Evolutionary conservation across 192 early-diverging fungal genomes (phyloP), one percentile per base, ranked within the genome.

Genomic region (Spizellomyces punctatus): DNA sequence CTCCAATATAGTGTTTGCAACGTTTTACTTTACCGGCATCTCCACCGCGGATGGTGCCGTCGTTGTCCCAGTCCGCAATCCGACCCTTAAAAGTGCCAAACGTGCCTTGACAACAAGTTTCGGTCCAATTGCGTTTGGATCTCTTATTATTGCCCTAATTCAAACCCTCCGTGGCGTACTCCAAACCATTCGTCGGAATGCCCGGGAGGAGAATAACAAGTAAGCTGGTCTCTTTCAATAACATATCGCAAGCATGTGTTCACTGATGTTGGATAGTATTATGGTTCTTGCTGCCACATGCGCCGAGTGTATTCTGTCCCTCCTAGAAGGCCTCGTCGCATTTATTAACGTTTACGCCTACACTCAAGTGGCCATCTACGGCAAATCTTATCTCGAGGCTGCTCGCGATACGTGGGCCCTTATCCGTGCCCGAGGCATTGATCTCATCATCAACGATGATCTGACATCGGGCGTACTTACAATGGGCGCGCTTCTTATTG

Each of bases 281-380:
- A 56, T 76, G 43, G 80, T 77, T 10, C 85, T 95, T 66, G 52
- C 91, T 12, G 78, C 84, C 0, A 87, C 86, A 65, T 94, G 93
- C 73, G 74, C 91, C 8, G 78, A 88, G 47, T 96, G 95, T 65
- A 82, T 93, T 55, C 82, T 96, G 12, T 79, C 82, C 0, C 88
- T 86, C 70, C 81, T 95, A 46, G 85, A 94, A 70, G 92, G 87
- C 55, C 73, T 95, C 41, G 81, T 94, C 71, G 90, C 80, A 78
- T 79, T 83, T 62, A 81, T 77, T 70, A 81, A 75, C 52, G 55
- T 56, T 85, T 98, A 96, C 80, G 95, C 96, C 2, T 97, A 92
- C 76, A 90, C 93, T 12, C 89, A 95, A 68, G 91, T 98, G 8
- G 95, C 94, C 55, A 89, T 96, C 55, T 94, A 92, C 67, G 93